Conservation (phyloP, 2,329 filamentous ascomycete genomes). For the Penicillium fuscoglaucum region DNA sequence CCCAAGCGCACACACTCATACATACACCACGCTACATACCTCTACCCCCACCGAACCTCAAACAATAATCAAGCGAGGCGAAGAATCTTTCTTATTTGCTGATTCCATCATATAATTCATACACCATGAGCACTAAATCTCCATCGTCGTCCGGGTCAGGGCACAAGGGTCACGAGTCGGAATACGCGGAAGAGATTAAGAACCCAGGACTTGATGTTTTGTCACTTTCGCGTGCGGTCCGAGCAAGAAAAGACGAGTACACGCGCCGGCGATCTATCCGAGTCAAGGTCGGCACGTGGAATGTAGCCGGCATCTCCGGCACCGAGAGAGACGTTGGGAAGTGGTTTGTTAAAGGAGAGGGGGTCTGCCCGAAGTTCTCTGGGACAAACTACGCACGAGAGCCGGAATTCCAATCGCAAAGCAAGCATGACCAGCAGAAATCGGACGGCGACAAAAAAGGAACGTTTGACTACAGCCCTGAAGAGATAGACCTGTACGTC, state of each 20-base stretch:
- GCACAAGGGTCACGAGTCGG: constrained; percentile 14
- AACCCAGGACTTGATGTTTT: constrained; percentile 31
- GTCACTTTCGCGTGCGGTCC: constrained; percentile 60
- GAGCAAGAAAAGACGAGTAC: constrained; percentile 76
- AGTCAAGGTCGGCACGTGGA: constrained; percentile 94
- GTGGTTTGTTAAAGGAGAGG: constrained; percentile 83
- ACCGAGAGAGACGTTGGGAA: constrained; percentile 83
- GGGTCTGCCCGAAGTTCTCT: constrained; percentile 64
- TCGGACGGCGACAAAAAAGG: constrained; percentile 49
- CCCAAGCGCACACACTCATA: constrained; percentile 2
- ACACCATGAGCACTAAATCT: constrained; percentile 13
- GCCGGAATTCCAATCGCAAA: constrained; percentile 23
- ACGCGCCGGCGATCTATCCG: constrained; percentile 70
- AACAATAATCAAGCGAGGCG: constrained; percentile 1
- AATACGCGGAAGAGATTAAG: constrained; percentile 18
- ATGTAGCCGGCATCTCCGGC: constrained; percentile 80
- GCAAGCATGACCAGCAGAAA: constrained; percentile 47
- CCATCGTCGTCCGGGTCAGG: constrained; percentile 14
- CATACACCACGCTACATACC: constrained; percentile 6
- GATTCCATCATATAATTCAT: neutral
- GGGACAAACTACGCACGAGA: constrained; percentile 43
- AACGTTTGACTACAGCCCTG: constrained; percentile 37
- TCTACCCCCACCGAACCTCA: neutral
- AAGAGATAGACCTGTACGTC: constrained; percentile 84
- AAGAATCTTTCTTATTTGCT: neutral